Base-by-base conservation (phyloP, 495 filamentous ascomycete species). In the Hyaloscypha finlandica region DNA sequence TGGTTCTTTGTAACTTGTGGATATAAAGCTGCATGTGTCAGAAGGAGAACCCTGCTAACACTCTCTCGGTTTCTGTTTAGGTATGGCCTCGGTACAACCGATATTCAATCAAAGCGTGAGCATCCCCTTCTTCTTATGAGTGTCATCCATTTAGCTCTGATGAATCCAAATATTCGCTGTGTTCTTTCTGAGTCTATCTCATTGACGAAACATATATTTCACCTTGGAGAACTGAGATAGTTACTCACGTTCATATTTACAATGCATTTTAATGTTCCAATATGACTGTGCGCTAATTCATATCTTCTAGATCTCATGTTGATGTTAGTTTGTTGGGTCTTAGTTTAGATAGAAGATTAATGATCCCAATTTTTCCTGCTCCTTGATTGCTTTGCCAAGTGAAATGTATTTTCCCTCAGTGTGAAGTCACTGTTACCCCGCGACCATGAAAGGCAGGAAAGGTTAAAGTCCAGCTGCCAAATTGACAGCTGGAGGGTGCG, bases 171-270 rank as follows among this genome's bases (percentile, higher is more conserved):
- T 83, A 80, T 88, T 90, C 85, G 86, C 88, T 91, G 88, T 90
- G 87, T 90, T 85, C 88, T 90, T 82, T 89, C 83, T 84, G 92
- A 87, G 78, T 85, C 79, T 76, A 80, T 81, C 84, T 74, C 53
- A 31, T 84, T 92, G 90, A 89, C 83, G 91, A 92, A 84, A 86
- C 79, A 84, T 76, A 77, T 78, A 81, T 85, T 89, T 91, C 90
- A 94, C 90, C 90, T 96, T 94, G 91, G 92, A 94, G 92, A 96
- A 90, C 92, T 96, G 92, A 96, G 82, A 74, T 70, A 69, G 42
- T 48, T 19, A 48, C 42, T 48, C 42, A 48, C 4, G 42, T 48
- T 48, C 16, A 48, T 48, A 14, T 19, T 48, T 48, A 4, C 4
- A 12, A 11, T 48, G 42, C 42, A 37, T 48, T 0, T 19, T 6